These are phyloP conservation scores for Calonectria henricotiae DNA, from an alignment of 2,329 filamentous ascomycete genomes.

Conservation along the genomic window DNA sequence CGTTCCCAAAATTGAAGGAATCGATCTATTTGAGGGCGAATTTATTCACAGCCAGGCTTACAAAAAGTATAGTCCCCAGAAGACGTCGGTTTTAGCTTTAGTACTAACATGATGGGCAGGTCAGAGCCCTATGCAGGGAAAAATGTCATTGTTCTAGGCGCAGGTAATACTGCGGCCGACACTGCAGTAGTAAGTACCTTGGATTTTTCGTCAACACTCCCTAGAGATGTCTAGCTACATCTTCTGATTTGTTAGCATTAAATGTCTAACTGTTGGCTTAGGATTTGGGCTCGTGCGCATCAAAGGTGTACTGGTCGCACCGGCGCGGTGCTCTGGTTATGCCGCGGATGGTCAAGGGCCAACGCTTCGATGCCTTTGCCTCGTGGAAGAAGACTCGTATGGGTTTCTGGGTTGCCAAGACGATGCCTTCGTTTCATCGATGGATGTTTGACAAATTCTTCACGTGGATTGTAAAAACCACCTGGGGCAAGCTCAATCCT, in stretches of 20 bases:
- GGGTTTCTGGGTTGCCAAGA: slow-evolving; percentile 41
- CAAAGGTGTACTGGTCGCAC: slow-evolving; percentile 48
- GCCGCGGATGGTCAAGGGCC: slow-evolving; percentile 43
- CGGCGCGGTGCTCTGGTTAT: slow-evolving; percentile 47
- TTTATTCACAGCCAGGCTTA: slow-evolving; percentile 49
- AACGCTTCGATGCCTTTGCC: slow-evolving; percentile 44
- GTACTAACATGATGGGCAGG: slow-evolving; percentile 26
- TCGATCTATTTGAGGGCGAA: slow-evolving; percentile 43
- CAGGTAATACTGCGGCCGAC: slow-evolving; percentile 52
- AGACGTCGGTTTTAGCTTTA: fast-evolving
- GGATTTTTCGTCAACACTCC: no score
- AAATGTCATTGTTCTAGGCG: slow-evolving; percentile 50
- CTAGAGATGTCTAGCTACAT: background rate
- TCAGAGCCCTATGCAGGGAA: slow-evolving; percentile 43
- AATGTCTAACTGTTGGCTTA: slow-evolving; percentile 17
- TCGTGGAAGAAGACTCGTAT: slow-evolving; percentile 45
- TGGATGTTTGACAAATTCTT: slow-evolving; percentile 42
- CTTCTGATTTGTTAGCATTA: no score
- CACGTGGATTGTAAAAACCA: slow-evolving; percentile 29
- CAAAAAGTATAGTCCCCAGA: slow-evolving; percentile 41
- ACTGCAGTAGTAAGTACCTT: slow-evolving; percentile 45
- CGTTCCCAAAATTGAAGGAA: slow-evolving; percentile 43
- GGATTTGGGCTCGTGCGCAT: slow-evolving; percentile 44
- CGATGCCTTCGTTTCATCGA: slow-evolving; percentile 38
- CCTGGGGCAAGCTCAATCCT: slow-evolving; percentile 44